phyloP scores from a whole-genome alignment of 2,329 filamentous ascomycete species.

The Fusarium oligoseptatum region DNA sequence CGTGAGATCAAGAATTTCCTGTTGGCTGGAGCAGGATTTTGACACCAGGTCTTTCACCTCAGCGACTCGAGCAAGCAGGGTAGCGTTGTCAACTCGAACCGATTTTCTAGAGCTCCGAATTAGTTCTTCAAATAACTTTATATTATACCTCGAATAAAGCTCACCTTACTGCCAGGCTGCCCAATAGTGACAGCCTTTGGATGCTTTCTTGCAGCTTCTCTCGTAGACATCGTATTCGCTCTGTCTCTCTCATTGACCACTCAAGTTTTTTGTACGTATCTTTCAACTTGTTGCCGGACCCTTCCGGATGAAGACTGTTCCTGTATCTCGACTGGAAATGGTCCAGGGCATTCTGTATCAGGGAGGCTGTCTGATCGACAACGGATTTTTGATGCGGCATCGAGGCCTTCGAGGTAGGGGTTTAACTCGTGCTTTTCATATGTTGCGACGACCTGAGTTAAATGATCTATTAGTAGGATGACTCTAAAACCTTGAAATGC shows the following conservation, averaged over 20 bases:
- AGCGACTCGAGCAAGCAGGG: background rate
- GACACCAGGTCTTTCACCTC: background rate
- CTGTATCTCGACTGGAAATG: background rate
- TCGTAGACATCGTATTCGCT: background rate
- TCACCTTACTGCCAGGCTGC: background rate
- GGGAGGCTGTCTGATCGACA: background rate
- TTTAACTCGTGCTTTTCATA: background rate
- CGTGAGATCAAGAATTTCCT: background rate
- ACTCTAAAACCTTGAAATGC: background rate
- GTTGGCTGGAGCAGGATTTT: background rate
- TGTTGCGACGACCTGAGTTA: background rate
- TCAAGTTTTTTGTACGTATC: background rate
- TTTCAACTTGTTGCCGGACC: background rate
- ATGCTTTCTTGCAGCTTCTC: background rate
- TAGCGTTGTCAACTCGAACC: background rate
- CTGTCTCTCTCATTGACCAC: background rate
- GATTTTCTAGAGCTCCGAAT: background rate
- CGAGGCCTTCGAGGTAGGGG: background rate
- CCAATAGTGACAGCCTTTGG: background rate
- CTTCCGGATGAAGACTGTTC: background rate
- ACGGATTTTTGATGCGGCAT: background rate
- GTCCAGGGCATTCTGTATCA: background rate
- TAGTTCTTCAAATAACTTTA: rapidly evolving
- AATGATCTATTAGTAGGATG: too few species aligned
- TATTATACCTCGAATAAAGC: background rate